A percentile compares a stretch with the other conserved stretches of the same genome.
These are phyloP conservation scores for Lithocarpus polystachyus DNA, from an alignment of 306 rosid species.

Conservation along the genomic window DNA sequence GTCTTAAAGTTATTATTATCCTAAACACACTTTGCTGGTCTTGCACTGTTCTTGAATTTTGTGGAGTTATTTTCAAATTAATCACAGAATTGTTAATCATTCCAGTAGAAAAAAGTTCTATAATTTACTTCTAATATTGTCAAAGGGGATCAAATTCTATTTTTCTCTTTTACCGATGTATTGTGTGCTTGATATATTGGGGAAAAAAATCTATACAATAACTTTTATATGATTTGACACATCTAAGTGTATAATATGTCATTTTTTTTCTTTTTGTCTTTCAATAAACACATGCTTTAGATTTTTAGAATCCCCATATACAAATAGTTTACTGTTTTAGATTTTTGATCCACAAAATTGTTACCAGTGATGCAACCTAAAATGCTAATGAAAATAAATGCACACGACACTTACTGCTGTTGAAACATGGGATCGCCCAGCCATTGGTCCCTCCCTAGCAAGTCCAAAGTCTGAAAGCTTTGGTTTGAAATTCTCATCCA, in stretches of 20 bases:
- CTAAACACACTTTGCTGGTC: not conserved
- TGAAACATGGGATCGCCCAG: constrained; percentile 79
- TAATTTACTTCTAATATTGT: not conserved
- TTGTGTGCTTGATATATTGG: too few relatives aligned
- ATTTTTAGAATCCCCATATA: not conserved
- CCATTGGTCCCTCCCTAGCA: constrained; percentile 80
- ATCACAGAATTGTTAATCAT: not conserved
- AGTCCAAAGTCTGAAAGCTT: constrained; percentile 93
- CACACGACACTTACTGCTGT: constrained; percentile 67
- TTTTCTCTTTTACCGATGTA: too few relatives aligned
- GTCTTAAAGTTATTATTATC: not conserved
- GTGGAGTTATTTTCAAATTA: not conserved
- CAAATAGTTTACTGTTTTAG: not conserved
- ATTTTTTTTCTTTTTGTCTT: not conserved
- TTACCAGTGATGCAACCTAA: not conserved
- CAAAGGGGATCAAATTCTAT: not conserved
- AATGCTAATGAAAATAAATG: constrained; percentile 1
- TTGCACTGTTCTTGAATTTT: not conserved
- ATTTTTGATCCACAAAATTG: not conserved
- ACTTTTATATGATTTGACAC: too few relatives aligned
- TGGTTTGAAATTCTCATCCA: constrained; percentile 67
- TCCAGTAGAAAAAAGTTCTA: not conserved
- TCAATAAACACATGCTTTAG: not conserved
- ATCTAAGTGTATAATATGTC: too few relatives aligned
- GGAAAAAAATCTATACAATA: too few relatives aligned